Evolutionary conservation across 169 alveolate species (phyloP), one percentile per base, ranked within the genome.

Genomic region (Cyclospora cayetanensis): DNA sequence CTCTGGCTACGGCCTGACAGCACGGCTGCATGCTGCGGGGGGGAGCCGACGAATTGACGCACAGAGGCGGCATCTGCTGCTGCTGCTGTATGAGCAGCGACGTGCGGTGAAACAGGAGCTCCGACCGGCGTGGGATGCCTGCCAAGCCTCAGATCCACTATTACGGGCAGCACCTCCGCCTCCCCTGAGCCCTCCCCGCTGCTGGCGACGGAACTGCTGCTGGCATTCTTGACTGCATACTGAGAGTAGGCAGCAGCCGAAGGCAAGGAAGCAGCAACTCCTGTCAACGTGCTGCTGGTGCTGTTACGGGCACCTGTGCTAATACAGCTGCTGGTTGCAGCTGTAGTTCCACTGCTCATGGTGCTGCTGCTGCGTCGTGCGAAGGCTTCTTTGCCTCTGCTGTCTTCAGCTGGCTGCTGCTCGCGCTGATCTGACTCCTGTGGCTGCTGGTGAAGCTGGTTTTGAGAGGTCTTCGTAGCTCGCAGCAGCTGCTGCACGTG

Each of bases 341-440:
- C 27, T 55, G 70, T 29, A 15, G 70, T 55, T 20, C 70, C 29
- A 29, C 70, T 55, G 70, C 70, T 55, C 15, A 55, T 4, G 34
- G 70, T 55, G 70, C 70, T 55, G 70, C 70, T 55, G 70, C 70
- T 55, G 70, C 70, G 70, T 4, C 70, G 70, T 20, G 11, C 27
- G 29, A 22, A 9, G 29, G 4, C 70, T 29, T 55, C 7, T 55
- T 55, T 55, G 70, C 70, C n/a, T 20, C 29, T 55, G 70, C 70
- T 55, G 70, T 29, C 15, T 7, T 7, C 55, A 15, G 22, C 55
- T 7, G 55, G 55, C 55, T 46, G 55, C 55, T 46, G 55, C 55
- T 46, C 22, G 22, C 15, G 55, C 55, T 46, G 55, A n/a, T n/a
- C n/a, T n/a, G n/a, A n/a, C n/a, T n/a, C n/a, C 55, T 46, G 55